A percentile compares a stretch with the other conserved stretches of the same genome.
phyloP scores from a whole-genome alignment of 2,329 filamentous ascomycete species.

The Elsinoe fawcettii region DNA sequence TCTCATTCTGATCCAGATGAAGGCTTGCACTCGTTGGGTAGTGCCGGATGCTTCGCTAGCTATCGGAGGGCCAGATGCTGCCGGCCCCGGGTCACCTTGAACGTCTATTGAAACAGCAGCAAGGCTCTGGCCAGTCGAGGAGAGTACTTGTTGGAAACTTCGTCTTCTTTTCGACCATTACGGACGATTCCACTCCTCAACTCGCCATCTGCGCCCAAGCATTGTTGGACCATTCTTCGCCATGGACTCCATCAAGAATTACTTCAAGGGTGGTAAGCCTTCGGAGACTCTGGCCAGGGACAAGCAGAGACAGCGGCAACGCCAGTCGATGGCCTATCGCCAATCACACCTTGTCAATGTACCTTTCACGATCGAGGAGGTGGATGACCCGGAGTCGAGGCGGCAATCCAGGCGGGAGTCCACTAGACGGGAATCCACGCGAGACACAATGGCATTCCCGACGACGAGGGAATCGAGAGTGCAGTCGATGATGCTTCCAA shows the following conservation, averaged over 20 bases:
- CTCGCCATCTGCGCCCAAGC: neutral
- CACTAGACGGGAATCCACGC: neutral
- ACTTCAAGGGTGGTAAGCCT: slow-evolving; percentile 52
- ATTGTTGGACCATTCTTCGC: slow-evolving; percentile 18
- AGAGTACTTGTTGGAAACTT: neutral
- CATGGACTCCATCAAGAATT: slow-evolving; percentile 53
- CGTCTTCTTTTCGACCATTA: neutral
- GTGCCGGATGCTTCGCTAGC: neutral
- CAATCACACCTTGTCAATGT: neutral
- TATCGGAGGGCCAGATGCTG: neutral
- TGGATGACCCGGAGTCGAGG: neutral
- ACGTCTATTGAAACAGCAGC: neutral
- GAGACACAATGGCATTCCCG: neutral
- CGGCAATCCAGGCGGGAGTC: neutral
- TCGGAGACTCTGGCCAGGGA: slow-evolving; percentile 25
- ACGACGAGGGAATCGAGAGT: neutral
- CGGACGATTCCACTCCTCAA: neutral
- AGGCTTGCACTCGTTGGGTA: neutral
- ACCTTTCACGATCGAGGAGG: neutral
- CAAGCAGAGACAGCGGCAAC: neutral
- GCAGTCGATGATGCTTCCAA: neutral
- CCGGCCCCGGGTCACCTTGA: neutral
- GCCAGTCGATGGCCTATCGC: neutral
- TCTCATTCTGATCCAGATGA: neutral
- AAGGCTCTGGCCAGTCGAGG: neutral